Base-by-base conservation (phyloP, 1,139 yeast genomes). In the Magnusiomyces fungicola region DNA sequence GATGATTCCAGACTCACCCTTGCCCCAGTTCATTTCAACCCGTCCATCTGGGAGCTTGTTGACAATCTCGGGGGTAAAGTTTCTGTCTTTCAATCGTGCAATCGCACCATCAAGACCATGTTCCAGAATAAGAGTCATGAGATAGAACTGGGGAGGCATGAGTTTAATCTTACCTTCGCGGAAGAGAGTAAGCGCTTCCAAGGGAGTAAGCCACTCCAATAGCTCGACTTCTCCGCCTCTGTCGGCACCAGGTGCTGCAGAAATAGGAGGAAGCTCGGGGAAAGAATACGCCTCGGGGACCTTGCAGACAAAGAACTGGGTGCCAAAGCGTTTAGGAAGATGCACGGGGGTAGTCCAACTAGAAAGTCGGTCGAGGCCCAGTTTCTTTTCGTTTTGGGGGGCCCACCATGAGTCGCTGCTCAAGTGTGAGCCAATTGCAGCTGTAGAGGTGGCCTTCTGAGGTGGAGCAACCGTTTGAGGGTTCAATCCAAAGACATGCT, bases 111-210 rank as follows among this genome's bases (percentile, higher is more conserved):
- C 48, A 10, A 55, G 51, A 2, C 62, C 60, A 25, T 45, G 27
- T 24, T 58, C 55, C 3, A 36, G 45, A 25, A 64, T 43, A 2
- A 55, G 53, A n/a, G 55, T 55, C 49, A 61, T 46, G 16, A 64
- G 47, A 46, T 61, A 64, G 51, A 56, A 65, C 51, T 65, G 69
- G 1, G 69, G 69, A 1, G 69, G 69, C 58, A 61, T 58, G 34
- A 65, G 51, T 3, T 55, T 47, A 32, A 65, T 52, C n/a, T 55
- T 45, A 12, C 63, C 61, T 3, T 43, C 36, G 10, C 47, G 24
- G 50, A 61, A 64, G 41, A 46, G 49, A 9, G 45, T 52, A 29
- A 64, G 49, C 3, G 61, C 62, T 30, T 60, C 56, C 2, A 46
- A 41, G 1, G 69, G 65, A 1, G 59, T 54, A 29, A 63, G 44